phyloP scores from a whole-genome alignment of 2,329 filamentous ascomycete species.

The Aureobasidium sp. region DNA sequence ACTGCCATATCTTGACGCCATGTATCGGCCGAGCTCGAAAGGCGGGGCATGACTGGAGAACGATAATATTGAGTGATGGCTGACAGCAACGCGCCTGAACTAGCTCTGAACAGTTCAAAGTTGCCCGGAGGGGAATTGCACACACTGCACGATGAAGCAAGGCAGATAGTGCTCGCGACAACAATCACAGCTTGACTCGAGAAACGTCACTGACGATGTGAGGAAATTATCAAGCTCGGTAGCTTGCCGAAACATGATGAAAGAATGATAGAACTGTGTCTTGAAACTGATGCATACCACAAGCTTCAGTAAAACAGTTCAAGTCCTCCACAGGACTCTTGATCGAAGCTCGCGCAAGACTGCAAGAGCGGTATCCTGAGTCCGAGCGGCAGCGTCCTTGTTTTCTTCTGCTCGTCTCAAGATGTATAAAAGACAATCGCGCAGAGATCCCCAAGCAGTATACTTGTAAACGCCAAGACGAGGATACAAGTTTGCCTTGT shows the following conservation, averaged over 20 bases:
- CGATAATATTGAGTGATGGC: not conserved
- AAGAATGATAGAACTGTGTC: not conserved
- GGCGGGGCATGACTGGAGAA: not conserved
- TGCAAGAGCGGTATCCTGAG: not conserved
- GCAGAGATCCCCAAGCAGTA: not conserved
- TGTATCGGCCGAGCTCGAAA: not conserved
- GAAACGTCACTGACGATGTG: not conserved
- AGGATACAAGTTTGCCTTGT: not conserved
- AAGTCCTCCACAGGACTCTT: not conserved
- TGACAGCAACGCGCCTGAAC: not conserved
- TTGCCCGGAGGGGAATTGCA: too few relatives aligned
- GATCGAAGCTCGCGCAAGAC: not conserved
- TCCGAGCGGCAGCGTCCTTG: not conserved
- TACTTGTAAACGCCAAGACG: not conserved
- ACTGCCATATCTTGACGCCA: not conserved
- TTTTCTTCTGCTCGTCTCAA: conserved; percentile 4
- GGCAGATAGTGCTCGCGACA: not conserved
- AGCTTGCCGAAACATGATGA: not conserved
- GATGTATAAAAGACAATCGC: not conserved
- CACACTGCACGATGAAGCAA: not conserved
- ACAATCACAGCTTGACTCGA: not conserved
- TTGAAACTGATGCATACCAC: not conserved
- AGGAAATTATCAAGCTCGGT: not conserved
- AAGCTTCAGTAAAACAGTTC: not conserved
- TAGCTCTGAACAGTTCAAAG: not conserved